phyloP scores from a whole-genome alignment of 352 stramenopile genomes.

The Globisporangium paddicum region DNA sequence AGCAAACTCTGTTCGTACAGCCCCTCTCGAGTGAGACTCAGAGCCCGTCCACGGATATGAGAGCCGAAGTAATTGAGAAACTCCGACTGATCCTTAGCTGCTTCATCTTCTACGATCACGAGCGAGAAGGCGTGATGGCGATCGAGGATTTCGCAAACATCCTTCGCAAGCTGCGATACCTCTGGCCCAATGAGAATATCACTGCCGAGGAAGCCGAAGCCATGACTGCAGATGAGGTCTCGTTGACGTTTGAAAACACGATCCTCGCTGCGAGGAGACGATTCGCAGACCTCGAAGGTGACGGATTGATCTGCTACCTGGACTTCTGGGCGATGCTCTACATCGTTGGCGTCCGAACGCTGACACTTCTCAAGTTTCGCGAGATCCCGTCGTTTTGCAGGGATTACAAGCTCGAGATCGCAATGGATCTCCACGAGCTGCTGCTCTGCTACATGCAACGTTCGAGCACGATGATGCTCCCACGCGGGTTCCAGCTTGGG shows the following conservation, averaged over 20 bases:
- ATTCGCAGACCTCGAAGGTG: conserved; percentile 49
- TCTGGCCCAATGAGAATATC: conserved; percentile 52
- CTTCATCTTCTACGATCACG: conserved; percentile 71
- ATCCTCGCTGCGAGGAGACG: conserved; percentile 36
- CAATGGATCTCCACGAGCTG: conserved; percentile 34
- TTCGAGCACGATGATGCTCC: conserved; percentile 52
- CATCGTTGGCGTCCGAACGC: conserved; percentile 55
- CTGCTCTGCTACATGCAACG: conserved; percentile 53
- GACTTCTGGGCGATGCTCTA: conserved; percentile 86
- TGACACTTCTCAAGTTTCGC: conserved; percentile 48
- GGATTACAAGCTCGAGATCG: conserved; percentile 76
- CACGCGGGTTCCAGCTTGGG: conserved; percentile 44
- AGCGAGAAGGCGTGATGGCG: conserved; percentile 40
- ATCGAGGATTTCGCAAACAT: conserved; percentile 49
- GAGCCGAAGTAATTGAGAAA: conserved; percentile 34
- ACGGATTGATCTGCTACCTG: conserved; percentile 70
- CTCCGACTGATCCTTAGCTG: conserved; percentile 62
- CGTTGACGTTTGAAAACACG: conserved; percentile 47
- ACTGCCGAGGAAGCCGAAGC: conserved; percentile 28
- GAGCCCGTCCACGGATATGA: neutral
- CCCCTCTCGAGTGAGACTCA: conserved; percentile 10
- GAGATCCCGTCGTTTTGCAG: conserved; percentile 70
- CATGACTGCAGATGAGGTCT: conserved; percentile 21
- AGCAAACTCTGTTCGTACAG: conserved; percentile 44
- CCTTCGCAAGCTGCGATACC: conserved; percentile 49